Evolutionary conservation across 1,139 yeast species (phyloP).

Genomic region (Hansenula lynferdii): DNA sequence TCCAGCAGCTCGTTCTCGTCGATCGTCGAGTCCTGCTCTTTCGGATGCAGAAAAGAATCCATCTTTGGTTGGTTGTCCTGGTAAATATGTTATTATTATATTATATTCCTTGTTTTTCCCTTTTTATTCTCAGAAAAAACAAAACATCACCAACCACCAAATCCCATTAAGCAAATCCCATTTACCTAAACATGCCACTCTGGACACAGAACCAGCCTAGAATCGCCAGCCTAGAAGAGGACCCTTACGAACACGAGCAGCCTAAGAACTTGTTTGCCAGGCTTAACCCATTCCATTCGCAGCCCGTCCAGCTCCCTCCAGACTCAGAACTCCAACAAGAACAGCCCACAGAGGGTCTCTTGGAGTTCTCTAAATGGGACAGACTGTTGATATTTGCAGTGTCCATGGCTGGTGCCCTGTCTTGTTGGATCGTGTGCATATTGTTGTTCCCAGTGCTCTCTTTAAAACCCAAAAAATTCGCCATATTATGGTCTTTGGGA

Average conservation of each 20-base stretch:
- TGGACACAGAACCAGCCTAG: neutral
- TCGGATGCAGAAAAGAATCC: neutral
- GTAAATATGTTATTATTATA: neutral
- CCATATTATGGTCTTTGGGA: conserved; percentile 58
- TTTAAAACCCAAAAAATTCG: conserved; percentile 54
- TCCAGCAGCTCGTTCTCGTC: conserved; percentile 17
- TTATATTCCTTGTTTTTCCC: neutral
- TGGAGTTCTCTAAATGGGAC: conserved; percentile 54
- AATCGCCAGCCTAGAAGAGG: neutral
- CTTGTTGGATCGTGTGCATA: conserved; percentile 51
- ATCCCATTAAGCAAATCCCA: neutral
- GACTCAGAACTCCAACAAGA: conserved; percentile 4
- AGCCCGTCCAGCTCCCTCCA: conserved; percentile 3
- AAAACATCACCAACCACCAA: neutral
- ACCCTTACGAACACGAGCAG: neutral
- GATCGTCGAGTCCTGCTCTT: conserved; percentile 6
- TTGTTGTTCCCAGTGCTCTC: conserved; percentile 52
- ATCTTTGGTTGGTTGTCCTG: neutral
- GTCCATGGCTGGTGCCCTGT: conserved; percentile 48
- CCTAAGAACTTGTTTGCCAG: neutral
- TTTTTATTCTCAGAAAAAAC: neutral
- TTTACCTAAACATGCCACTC: neutral
- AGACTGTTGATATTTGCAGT: conserved; percentile 51
- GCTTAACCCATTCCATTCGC: conserved; percentile 2
- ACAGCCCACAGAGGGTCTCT: conserved; percentile 19